These are phyloP conservation scores for Mariannaea sp. DNA, from an alignment of 2,329 filamentous ascomycete species.

Conservation along the genomic window DNA sequence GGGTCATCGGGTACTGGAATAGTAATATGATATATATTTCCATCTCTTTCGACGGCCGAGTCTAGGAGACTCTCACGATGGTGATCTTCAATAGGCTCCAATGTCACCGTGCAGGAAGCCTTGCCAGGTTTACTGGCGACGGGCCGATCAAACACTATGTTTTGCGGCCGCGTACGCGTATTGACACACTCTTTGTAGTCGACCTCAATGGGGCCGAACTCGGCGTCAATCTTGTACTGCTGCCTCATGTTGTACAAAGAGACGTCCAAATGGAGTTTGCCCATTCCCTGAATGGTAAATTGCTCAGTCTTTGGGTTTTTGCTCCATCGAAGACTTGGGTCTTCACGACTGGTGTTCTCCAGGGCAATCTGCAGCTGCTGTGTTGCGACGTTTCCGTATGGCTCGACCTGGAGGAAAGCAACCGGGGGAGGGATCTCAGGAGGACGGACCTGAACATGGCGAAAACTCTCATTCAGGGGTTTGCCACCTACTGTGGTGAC, in stretches of 20 bases:
- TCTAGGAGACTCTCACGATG: conserved; percentile 46
- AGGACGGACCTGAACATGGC: conserved; percentile 80
- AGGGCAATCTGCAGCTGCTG: conserved; percentile 79
- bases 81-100: conserved; percentile 63
- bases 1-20: conserved; percentile 55
- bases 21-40: conserved; percentile 68
- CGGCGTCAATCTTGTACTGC: conserved; percentile 83
- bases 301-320: conserved; percentile 90
- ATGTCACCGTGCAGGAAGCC: conserved; percentile 71
- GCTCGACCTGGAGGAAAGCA: conserved; percentile 94
- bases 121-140: conserved; percentile 80
- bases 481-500: conserved; percentile 69
- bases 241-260: conserved; percentile 85
- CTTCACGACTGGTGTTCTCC: conserved; percentile 81
- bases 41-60: conserved; percentile 62
- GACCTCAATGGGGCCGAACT: conserved; percentile 91
- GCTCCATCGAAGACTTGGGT: conserved; percentile 86
- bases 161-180: conserved; percentile 58
- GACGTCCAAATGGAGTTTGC: conserved; percentile 92
- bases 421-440: conserved; percentile 91
- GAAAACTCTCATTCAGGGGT: conserved; percentile 69
- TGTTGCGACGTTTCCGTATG: conserved; percentile 74
- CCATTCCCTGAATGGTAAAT: conserved; percentile 94
- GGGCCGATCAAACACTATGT: conserved; percentile 73
- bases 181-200: conserved; percentile 88